Conservation (phyloP, 805 yeast species). For the Sugiyamaella valdiviana region DNA sequence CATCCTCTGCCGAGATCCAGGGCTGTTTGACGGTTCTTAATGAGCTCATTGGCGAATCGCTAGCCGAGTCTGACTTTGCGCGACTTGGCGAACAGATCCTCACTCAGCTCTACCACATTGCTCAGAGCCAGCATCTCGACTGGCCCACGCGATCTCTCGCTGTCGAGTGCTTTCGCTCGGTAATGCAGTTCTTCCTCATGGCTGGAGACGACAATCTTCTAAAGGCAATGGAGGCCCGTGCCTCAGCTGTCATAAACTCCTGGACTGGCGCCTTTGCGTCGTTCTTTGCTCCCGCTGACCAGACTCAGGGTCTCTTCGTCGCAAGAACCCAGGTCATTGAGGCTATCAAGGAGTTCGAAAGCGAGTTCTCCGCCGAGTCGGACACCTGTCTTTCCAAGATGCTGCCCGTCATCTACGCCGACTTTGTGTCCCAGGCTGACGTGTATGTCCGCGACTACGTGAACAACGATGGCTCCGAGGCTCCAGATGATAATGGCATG, state of each 20-base stretch:
- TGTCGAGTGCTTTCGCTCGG: slow-evolving; percentile 30
- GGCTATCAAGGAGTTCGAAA: slow-evolving; percentile 11
- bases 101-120: slow-evolving; percentile 18
- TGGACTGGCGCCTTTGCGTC: slow-evolving; percentile 12
- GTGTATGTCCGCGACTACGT: not conserved
- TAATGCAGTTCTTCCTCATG: slow-evolving; percentile 26
- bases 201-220: slow-evolving; percentile 15
- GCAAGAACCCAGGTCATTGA: slow-evolving; percentile 10
- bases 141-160: slow-evolving; percentile 20
- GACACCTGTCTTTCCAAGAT: not conserved
- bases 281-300: slow-evolving; percentile 3
- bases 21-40: slow-evolving; percentile 33
- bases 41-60: slow-evolving; percentile 79
- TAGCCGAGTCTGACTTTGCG: slow-evolving; percentile 82
- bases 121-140: slow-evolving; percentile 7
- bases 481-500: not conserved
- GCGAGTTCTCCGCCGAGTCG: not conserved
- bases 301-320: not conserved
- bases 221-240: slow-evolving; percentile 5
- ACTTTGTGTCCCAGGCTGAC: not conserved
- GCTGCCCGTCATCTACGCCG: not conserved
- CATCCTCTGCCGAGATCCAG: slow-evolving; percentile 29
- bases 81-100: slow-evolving; percentile 44
- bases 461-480: not conserved
- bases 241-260: slow-evolving; percentile 6